Conservation (phyloP, 495 filamentous ascomycete genomes). For the Massariosphaeria phaeospora region DNA sequence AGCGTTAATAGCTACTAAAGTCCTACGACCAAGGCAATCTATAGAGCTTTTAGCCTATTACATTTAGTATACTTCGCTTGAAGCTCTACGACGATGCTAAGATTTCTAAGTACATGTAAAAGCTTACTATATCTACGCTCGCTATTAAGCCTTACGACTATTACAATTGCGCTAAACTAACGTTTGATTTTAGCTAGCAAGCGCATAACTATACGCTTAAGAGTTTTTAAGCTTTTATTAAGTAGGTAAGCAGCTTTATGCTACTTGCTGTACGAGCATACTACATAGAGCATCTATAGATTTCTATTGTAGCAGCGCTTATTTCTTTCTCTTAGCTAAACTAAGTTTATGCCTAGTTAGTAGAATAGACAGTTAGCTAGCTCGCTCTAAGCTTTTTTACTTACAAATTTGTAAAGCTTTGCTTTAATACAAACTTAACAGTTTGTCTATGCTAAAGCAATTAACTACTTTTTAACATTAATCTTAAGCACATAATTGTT, state of each 20-base stretch:
- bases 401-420: background rate
- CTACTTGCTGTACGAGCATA: slow-evolving; percentile 8
- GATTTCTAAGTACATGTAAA: background rate
- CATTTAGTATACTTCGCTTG: background rate
- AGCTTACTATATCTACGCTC: background rate
- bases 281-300: slow-evolving; percentile 15
- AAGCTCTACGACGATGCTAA: background rate
- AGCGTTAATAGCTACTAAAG: no score
- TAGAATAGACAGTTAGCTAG: slow-evolving; percentile 6
- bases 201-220: no score
- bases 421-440: background rate
- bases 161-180: background rate
- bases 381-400: background rate
- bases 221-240: no score
- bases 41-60: no score
- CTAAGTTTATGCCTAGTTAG: slow-evolving; percentile 17
- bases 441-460: background rate
- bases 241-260: background rate
- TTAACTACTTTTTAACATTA: background rate
- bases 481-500: background rate
- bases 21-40: no score
- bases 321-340: slow-evolving; percentile 5
- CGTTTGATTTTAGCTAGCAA: background rate
- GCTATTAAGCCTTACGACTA: background rate
- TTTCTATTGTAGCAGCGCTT: slow-evolving; percentile 12